Base-by-base conservation (phyloP, 2,329 filamentous ascomycete species). In the Ambrosiella xylebori region DNA sequence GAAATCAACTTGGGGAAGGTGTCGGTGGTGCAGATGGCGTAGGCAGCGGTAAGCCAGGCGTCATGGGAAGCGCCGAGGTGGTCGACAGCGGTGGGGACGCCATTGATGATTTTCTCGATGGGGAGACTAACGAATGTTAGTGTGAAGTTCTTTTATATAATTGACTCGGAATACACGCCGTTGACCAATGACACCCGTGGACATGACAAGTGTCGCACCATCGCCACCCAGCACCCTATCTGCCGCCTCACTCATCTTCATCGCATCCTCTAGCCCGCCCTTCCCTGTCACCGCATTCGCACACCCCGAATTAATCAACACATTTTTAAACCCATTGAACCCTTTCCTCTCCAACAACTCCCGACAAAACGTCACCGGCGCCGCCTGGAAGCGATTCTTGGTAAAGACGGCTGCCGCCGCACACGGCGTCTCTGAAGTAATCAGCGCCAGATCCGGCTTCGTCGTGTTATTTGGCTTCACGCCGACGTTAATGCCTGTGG, bases 1-100 rank as follows among this genome's bases (percentile, higher is more conserved):
- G 90, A 96, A 64, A 91, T 76, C 63, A 98, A 83, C 73, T 98
- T 98, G 60, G 93, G 93, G 70, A 98, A 98, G 2, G 93, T 97
- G 71, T 98, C 93, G 13, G 93, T 98, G 11, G 93, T 98, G 76
- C 91, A 96, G 67, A 98, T 97, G 45, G 93, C 91, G 65, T 82
- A 84, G 59, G 93, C 93, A 49, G 88, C 85, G 57, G 77, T 76
- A 52, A 98, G 74, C 93, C 91, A 98, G 71, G 93, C 81, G 61
- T 86, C 79, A 71, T 97, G 90, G 7, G 84, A 80, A 51, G 77
- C 76, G 55, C 85, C 86, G 27, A 95, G 78, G 60, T 79, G 80
- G 61, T 77, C 73, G 67, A 88, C 80, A 4, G 87, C 89, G 7
- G 79, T 76, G 2, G 91, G 88, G 58, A 98, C 88, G 60, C 86